A percentile compares a stretch with the other conserved stretches of the same genome.
Conservation (phyloP, 78 protist genomes). For the Planoprotostelium fungivorum region DNA sequence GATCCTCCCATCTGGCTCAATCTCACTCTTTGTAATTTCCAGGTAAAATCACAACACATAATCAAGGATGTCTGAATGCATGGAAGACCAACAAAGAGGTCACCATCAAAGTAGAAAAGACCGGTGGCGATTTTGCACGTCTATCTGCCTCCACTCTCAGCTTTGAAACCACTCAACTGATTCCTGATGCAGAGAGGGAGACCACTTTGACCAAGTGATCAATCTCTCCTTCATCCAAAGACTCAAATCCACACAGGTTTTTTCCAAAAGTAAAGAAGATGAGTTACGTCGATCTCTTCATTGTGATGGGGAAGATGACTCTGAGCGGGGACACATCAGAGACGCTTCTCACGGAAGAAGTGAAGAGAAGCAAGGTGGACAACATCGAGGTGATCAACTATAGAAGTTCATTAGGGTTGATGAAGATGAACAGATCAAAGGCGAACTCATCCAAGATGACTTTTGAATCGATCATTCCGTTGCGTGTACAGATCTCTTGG, state of each 20-base stretch:
- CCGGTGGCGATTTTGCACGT: not conserved
- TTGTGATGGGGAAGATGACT: not conserved
- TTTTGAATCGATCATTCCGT: no score
- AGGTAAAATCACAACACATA: not conserved
- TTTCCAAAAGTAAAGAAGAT: not conserved
- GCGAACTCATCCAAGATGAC: no score
- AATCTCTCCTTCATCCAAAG: not conserved
- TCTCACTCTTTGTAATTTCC: not conserved
- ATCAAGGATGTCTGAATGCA: not conserved
- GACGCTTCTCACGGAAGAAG: not conserved
- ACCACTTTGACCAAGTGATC: not conserved
- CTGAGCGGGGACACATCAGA: not conserved
- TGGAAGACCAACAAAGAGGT: not conserved
- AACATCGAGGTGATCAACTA: no score
- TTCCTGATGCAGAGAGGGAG: not conserved
- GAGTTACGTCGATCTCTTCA: not conserved
- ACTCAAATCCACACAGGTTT: not conserved
- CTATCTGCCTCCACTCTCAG: not conserved
- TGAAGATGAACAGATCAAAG: no score
- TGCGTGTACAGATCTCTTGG: no score
- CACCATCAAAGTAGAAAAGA: not conserved
- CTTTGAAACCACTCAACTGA: not conserved
- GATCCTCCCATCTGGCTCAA: not conserved
- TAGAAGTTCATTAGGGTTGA: no score
- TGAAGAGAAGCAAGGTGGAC: no score